These are phyloP conservation scores for Salvia hispanica DNA, from an alignment of 257 asterid species.

Conservation along the genomic window DNA sequence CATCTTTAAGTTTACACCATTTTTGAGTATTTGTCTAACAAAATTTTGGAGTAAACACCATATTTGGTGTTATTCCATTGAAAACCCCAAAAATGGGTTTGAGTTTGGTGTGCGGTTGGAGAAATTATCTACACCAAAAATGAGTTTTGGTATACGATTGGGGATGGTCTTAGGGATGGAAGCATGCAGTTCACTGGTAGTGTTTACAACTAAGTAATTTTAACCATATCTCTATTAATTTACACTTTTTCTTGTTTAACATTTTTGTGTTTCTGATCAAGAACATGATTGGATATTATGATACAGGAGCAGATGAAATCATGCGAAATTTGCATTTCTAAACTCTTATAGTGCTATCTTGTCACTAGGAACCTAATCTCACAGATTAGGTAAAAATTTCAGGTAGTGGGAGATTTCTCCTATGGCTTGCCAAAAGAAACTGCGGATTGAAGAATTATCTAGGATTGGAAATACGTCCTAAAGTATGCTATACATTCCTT, in stretches of 20 bases:
- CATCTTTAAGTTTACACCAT: too few relatives aligned
- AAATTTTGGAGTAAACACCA: too few relatives aligned
- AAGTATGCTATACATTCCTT: constrained; percentile 49
- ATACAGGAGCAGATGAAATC: constrained; percentile 1
- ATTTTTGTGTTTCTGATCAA: background rate
- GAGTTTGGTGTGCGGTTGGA: too few relatives aligned
- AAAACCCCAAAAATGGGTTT: too few relatives aligned
- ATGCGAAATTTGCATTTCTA: constrained; percentile 18
- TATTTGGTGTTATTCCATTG: too few relatives aligned
- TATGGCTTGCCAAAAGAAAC: constrained; percentile 74
- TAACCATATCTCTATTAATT: background rate
- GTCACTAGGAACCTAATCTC: background rate
- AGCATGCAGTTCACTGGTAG: background rate
- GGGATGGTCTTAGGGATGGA: too few relatives aligned
- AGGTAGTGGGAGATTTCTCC: constrained; percentile 95
- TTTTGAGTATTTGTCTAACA: too few relatives aligned
- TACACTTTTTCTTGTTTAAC: constrained; percentile 9
- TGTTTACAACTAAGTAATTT: constrained; percentile 1
- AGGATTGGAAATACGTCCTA: constrained; percentile 91
- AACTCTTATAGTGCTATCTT: background rate
- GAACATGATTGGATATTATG: constrained; percentile 17
- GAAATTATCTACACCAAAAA: too few relatives aligned
- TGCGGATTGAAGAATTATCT: constrained; percentile 59
- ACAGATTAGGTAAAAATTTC: constrained; percentile 12
- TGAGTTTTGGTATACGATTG: too few relatives aligned